Base-by-base conservation (phyloP, 2,329 filamentous ascomycete species). In the Ceratocystis colombiana region DNA sequence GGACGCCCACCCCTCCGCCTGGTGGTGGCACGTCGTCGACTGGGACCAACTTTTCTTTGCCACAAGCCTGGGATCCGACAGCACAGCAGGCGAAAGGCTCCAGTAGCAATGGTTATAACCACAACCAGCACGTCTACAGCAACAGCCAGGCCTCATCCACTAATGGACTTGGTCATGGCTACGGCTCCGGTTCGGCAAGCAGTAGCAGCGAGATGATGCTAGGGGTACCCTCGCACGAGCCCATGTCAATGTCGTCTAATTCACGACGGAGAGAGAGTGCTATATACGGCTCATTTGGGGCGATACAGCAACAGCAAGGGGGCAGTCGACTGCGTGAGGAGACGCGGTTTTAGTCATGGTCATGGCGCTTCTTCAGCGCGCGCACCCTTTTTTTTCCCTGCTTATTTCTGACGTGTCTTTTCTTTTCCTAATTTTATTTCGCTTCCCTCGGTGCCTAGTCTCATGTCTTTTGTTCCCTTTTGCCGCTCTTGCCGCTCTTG, bases 191-290 rank as follows among this genome's bases (percentile, higher is more conserved):
- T 6, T 45, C 50, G 17, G 25, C 41, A 50, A 50, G 62, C 53
- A 55, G 44, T 5, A 64, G 66, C 12, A 68, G 64, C 20, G 64
- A 66, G 17, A 64, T 65, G 64, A 68, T 68, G 64, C 37, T 68
- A 37, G 66, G 66, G 20, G 61, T 68, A 6, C 66, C 37, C 12
- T 25, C 66, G 41, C 64, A 68, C 25, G 66, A 66, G 28, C 17
- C n/a, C n/a, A 53, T 41, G 37, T 41, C 37, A 5, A 41, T 44
- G 15, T 17, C 37, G 41, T 28, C 66, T 6, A 53, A 37, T 65
- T 72, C 62, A 12, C 82, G 79, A 71, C 78, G 83, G 62, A 79
- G 84, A 62, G 84, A 87, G 73, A 87, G 85, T 71, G 77, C 78
- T 59, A 83, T 87, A 73, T 83, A 85, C 68, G 79, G 80, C 77